Evolutionary conservation across 2,329 filamentous ascomycete genomes (phyloP), one percentile per base, ranked within the genome.

Genomic region (Claviceps spartinae): DNA sequence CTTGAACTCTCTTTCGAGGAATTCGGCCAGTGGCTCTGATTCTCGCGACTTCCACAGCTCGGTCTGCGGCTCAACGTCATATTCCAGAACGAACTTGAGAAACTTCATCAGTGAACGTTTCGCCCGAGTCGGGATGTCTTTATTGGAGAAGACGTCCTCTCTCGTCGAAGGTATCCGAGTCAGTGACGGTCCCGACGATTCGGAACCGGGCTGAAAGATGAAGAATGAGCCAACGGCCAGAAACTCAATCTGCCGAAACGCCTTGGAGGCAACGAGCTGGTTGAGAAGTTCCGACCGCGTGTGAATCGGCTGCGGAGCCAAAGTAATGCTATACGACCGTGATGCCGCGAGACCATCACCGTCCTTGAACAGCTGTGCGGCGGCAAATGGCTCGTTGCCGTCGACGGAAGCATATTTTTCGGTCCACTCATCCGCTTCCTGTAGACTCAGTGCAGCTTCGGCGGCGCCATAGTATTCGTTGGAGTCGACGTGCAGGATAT

Each of bases 61-160:
- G 48, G 60, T 65, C 61, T 79, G 78, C 50, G 65, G 64, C 51
- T 74, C 71, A n/a, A 68, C 78, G 58, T 86, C 79, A 60, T 83
- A 84, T 59, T 88, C 79, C 54, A 82, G 73, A 50, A 95, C 85
- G 63, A 93, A 91, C 65, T 91, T 90, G 61, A 97, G 76, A 61
- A 96, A 94, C 67, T 94, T 95, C 85, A 96, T 95, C 61, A 97
- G 69, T 9, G 79, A 78, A 51, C 91, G 82, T 71, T 97, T 97
- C 5, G 88, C 82, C 57, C 85, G 85, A 58, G 85, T 77, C 46
- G 88, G 81, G 52, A 97, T 86, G 24, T 76, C 75, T 38, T 79
- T 79, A 64, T 88, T 85, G 47, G 83, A 79, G 66, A 96, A 96
- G 45, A 97, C 81, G 69, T 96, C 91, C 69, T 98, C 91, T 58